Evolutionary conservation across 805 yeast species (phyloP), one percentile per base, ranked within the genome.

Genomic region (Monosporozyma aerobia): DNA sequence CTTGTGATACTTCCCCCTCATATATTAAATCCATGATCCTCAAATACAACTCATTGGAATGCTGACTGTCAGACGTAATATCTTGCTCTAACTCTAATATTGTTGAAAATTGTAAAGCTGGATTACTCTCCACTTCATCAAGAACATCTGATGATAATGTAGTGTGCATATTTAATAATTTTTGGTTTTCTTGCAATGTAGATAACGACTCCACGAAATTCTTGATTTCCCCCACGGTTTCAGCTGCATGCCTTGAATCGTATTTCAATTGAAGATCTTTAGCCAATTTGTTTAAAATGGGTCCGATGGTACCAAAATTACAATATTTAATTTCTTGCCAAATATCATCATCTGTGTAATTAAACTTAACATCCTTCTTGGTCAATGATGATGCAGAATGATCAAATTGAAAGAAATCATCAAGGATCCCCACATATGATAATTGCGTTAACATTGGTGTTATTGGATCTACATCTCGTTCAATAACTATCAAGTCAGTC

Each of bases 271-370:
- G 95, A 45, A 94, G 70, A 47, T 75, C 70, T 57, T 80, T 82
- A 0, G 97, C 97, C 53, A 81, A 72, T 27, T 72, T 65, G 64
- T 89, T 90, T 46, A 94, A 73, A 27, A 76, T 74, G 6, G 80
- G 77, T 1, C 97, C 97, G 37, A 90, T 83, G 27, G 82, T 76
- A 1, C 90, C 85, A 67, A 94, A 90, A 57, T 90, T 90, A 52
- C 82, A 69, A 62, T 81, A 79, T 56, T 81, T 79, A 14, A 90
- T 72, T 6, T 75, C 62, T 33, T 64, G 57, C 69, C 67, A 62
- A n/a, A 63, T 62, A 3, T 63, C 66, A 39, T 69, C 70, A 16
- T 57, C 59, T 22, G 53, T 53, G 39, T 55, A 59, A 23, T 56
- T 55, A 32, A 57, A 51, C 14, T 59, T 52, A 11, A 53, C 57